Percentiles rank a stretch among this genome's conserved stretches.
These are phyloP conservation scores for Pharus latifolius DNA, from an alignment of 176 grass and related monocot genomes.

Conservation along the genomic window DNA sequence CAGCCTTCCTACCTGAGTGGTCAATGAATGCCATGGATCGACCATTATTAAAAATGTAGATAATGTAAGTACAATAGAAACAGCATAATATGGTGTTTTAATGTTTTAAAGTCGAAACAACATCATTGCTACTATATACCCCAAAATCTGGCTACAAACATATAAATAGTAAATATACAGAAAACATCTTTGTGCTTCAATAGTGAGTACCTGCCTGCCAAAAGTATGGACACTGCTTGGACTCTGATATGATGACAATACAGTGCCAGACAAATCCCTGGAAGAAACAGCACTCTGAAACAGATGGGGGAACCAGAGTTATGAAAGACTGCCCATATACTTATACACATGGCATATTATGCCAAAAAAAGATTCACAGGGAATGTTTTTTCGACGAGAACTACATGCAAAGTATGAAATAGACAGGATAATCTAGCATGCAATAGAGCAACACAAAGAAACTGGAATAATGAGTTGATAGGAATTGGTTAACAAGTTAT, in stretches of 20 bases:
- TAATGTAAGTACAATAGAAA: too few relatives aligned
- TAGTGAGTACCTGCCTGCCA: constrained; percentile 41
- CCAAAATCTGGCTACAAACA: background rate
- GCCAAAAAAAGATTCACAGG: background rate
- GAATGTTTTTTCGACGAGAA: background rate
- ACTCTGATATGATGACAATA: constrained; percentile 18
- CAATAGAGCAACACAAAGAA: background rate
- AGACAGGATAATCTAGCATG: background rate
- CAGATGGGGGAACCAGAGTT: background rate
- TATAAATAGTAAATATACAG: constrained; percentile 3
- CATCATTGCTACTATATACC: background rate
- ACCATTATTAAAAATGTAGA: too few relatives aligned
- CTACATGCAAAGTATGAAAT: background rate
- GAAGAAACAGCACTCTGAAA: constrained; percentile 33
- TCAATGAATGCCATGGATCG: too few relatives aligned
- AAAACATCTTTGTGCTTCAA: constrained; percentile 7
- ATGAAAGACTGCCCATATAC: background rate
- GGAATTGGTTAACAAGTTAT: background rate
- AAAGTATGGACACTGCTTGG: constrained; percentile 19
- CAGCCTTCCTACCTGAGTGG: too few relatives aligned
- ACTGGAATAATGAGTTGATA: background rate
- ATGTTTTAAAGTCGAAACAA: background rate
- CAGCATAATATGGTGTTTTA: too few relatives aligned
- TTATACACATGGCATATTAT: background rate
- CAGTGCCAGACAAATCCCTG: constrained; percentile 5